phyloP scores from a whole-genome alignment of 2,329 filamentous ascomycete genomes.

The Cladobotryum mycophilum region DNA sequence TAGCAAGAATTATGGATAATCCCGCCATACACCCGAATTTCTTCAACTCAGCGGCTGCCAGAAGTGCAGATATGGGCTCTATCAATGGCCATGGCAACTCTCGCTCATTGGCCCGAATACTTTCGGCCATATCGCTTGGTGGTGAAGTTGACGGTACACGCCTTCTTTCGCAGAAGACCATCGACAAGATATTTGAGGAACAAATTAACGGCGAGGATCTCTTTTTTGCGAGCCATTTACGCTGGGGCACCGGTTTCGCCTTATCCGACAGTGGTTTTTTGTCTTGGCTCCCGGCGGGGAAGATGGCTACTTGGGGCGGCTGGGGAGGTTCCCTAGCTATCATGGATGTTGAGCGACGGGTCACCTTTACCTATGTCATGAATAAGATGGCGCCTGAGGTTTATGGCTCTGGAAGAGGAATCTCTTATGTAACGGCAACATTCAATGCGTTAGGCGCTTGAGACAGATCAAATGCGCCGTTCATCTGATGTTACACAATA shows the following conservation, averaged over 20 bases:
- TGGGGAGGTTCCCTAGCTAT: conserved; percentile 39
- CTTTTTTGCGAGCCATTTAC: conserved; percentile 26
- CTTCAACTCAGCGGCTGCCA: conserved; percentile 27
- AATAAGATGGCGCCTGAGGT: conserved; percentile 6
- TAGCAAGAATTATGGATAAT: conserved; percentile 24
- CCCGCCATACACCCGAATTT: conserved; percentile 14
- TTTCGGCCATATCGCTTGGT: conserved; percentile 24
- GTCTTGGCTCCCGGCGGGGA: conserved; percentile 23
- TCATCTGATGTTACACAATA: too few species aligned
- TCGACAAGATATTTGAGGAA: conserved; percentile 39
- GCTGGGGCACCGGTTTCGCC: conserved; percentile 36
- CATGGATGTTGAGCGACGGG: conserved; percentile 35
- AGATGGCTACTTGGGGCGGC: conserved; percentile 35
- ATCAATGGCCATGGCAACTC: conserved; percentile 42
- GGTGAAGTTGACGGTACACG: conserved; percentile 17
- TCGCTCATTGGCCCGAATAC: conserved; percentile 33
- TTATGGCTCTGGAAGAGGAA: neutral
- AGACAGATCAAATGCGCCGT: too few species aligned
- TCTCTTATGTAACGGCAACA: neutral
- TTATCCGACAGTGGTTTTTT: neutral
- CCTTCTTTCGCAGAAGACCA: conserved; percentile 34
- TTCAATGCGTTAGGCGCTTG: conserved; percentile 2
- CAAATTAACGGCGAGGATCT: conserved; percentile 36
- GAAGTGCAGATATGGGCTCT: conserved; percentile 34
- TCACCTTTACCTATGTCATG: conserved; percentile 41